A percentile compares a stretch with the other conserved stretches of the same genome.
These are phyloP conservation scores for Trichoderma sp. DNA, from an alignment of 2,329 filamentous ascomycete species.

Conservation along the genomic window DNA sequence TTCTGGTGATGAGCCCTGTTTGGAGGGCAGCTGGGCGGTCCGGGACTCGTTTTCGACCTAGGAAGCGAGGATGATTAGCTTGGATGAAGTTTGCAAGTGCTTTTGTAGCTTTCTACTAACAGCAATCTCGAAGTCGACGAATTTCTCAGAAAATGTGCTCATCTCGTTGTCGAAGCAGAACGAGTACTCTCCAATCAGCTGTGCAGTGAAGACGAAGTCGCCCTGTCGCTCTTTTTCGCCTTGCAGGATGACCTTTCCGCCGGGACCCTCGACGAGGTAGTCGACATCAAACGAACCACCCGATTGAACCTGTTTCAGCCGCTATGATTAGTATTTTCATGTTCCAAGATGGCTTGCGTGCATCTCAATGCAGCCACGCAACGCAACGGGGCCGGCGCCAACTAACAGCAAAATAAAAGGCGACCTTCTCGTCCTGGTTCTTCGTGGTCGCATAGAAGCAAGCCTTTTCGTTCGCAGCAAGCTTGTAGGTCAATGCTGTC, in stretches of 20 bases:
- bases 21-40: conserved; percentile 74
- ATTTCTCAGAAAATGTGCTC: conserved; percentile 96
- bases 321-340: not conserved
- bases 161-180: conserved; percentile 99
- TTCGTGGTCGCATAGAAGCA: conserved; percentile 89
- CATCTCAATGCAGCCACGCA: not conserved
- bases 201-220: conserved; percentile 96
- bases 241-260: conserved; percentile 77
- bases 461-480: conserved; percentile 86
- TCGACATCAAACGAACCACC: conserved; percentile 97
- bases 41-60: conserved; percentile 90
- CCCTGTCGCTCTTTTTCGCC: conserved; percentile 92
- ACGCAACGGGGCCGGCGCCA: not conserved
- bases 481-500: conserved; percentile 92
- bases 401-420: conserved; percentile 96
- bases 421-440: conserved; percentile 80
- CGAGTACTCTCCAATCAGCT: conserved; percentile 82
- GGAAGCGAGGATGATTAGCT: conserved; percentile 15
- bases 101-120: conserved; percentile 40
- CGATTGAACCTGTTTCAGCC: conserved; percentile 76
- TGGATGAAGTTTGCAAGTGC: not conserved
- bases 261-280: conserved; percentile 82
- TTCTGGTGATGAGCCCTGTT: conserved; percentile 84
- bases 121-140: conserved; percentile 96
- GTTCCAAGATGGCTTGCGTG: not conserved